Conservation (phyloP, 2,329 filamentous ascomycete genomes). For the Diaporthe vaccinii region DNA sequence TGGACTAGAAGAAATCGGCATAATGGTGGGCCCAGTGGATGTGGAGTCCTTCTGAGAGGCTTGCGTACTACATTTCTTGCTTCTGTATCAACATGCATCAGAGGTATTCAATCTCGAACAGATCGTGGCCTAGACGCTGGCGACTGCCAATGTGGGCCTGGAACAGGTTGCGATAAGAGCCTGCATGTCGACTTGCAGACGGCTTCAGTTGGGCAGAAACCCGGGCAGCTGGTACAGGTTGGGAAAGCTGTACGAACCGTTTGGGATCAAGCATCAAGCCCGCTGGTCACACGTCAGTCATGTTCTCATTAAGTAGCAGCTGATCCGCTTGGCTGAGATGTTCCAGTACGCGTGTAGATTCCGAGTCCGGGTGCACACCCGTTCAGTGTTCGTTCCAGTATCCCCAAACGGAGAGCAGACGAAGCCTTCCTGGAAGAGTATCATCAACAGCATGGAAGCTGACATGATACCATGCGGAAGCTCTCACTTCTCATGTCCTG, state of each 20-base stretch:
- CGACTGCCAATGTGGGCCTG: conserved; percentile 1
- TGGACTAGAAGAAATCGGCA: conserved; percentile 2
- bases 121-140: background rate
- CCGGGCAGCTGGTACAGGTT: background rate
- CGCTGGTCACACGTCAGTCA: background rate
- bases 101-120: conserved; percentile 3
- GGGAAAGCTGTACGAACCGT: background rate
- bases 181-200: background rate
- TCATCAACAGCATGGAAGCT: background rate
- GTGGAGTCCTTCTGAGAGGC: conserved; percentile 7
- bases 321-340: background rate
- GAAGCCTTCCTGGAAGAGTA: background rate
- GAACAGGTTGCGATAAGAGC: background rate
- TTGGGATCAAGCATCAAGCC: background rate
- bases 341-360: background rate
- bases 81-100: background rate
- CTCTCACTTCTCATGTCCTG: background rate
- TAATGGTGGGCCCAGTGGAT: conserved; percentile 18
- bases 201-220: background rate
- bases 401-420: background rate
- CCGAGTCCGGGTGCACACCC: background rate
- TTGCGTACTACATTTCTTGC: conserved; percentile 3
- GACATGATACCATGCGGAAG: background rate
- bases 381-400: background rate
- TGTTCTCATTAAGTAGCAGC: background rate